Evolutionary conservation across 2,329 filamentous ascomycete genomes (phyloP).

Genomic region (Fusarium compactum): DNA sequence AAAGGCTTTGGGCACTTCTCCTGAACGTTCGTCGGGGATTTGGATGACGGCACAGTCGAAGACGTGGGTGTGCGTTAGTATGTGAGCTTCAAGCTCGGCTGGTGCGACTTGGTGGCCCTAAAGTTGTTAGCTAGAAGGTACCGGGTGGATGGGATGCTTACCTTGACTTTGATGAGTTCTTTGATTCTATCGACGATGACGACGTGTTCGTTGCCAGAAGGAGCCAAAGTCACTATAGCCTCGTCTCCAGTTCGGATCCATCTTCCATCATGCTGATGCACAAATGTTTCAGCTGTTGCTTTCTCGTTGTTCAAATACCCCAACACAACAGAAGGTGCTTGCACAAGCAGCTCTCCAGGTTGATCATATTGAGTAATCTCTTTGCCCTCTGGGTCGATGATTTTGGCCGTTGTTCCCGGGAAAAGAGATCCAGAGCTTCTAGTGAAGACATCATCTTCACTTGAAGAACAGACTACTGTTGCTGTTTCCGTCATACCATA

Average conservation of each 20-base stretch:
- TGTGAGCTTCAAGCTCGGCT: constrained; percentile 80
- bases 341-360: constrained; percentile 85
- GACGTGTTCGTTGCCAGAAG: constrained; percentile 80
- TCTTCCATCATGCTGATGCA: constrained; percentile 71
- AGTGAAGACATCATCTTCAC: constrained; percentile 70
- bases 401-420: constrained; percentile 70
- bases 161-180: constrained; percentile 83
- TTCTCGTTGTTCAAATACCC: constrained; percentile 90
- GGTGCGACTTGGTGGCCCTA: constrained; percentile 82
- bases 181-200: constrained; percentile 83
- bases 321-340: constrained; percentile 79
- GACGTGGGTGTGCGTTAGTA: constrained; percentile 76
- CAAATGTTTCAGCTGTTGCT: constrained; percentile 83
- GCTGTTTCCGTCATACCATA: constrained; percentile 65
- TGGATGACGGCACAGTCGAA: constrained; percentile 81
- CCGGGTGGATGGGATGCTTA: constrained; percentile 45
- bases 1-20: constrained; percentile 73
- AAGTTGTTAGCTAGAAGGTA: background rate
- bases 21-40: constrained; percentile 68
- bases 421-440: constrained; percentile 77
- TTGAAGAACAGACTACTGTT: constrained; percentile 51
- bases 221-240: constrained; percentile 73
- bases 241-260: constrained; percentile 91
- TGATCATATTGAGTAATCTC: constrained; percentile 77
- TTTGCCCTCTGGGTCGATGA: constrained; percentile 73